Conservation (phyloP, 176 grass and related monocot species). For the Zoysia pacifica region DNA sequence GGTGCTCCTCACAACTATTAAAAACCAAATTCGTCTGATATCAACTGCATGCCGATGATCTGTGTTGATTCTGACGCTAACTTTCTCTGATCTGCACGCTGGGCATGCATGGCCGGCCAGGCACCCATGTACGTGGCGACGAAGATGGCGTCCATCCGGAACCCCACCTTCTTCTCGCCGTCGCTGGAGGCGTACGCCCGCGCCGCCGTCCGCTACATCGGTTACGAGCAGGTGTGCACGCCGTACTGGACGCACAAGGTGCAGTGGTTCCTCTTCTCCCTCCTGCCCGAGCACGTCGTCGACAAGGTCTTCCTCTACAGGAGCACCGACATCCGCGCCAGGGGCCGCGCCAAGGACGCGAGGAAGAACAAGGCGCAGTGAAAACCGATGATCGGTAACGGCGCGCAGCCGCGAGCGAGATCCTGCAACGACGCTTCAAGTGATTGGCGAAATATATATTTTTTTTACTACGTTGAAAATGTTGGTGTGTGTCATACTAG, state of each 20-base stretch:
- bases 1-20: background rate
- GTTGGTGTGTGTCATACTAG: too few relatives aligned
- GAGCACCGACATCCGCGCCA: slow-evolving; percentile 43
- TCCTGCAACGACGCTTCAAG: too few relatives aligned
- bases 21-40: background rate
- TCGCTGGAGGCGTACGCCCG: slow-evolving; percentile 61
- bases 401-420: background rate
- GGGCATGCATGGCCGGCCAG: slow-evolving; percentile 2
- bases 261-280: slow-evolving; percentile 54
- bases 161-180: slow-evolving; percentile 59
- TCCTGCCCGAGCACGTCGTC: slow-evolving; percentile 36
- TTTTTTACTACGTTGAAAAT: too few relatives aligned
- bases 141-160: slow-evolving; percentile 62
- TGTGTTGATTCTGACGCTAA: background rate
- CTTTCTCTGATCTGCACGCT: background rate
- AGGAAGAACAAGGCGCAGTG: slow-evolving; percentile 31
- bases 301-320: slow-evolving; percentile 39
- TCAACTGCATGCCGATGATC: background rate
- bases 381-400: background rate
- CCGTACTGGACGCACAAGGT: slow-evolving; percentile 74
- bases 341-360: slow-evolving; percentile 39
- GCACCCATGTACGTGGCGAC: slow-evolving; percentile 74
- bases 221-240: slow-evolving; percentile 65
- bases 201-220: slow-evolving; percentile 57
- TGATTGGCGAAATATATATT: too few relatives aligned